These are phyloP conservation scores for Jatropha curcas DNA, from an alignment of 345 rosid genomes.

Conservation along the genomic window DNA sequence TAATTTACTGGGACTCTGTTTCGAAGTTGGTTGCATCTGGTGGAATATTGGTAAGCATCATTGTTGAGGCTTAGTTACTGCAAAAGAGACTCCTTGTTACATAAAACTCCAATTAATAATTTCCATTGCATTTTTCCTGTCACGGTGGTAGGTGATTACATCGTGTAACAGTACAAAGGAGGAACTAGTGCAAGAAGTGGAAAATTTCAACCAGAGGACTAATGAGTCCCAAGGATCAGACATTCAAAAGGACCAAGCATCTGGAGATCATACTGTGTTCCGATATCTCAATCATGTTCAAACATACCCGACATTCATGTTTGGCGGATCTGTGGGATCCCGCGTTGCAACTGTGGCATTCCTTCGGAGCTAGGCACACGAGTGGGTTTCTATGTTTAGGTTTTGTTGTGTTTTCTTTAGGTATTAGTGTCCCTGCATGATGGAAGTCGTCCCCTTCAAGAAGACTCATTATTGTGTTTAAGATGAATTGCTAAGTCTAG, in stretches of 20 bases:
- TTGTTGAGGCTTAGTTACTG: not conserved
- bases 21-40: constrained; percentile 79
- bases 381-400: not conserved
- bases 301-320: constrained; percentile 83
- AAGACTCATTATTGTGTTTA: not conserved
- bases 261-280: constrained; percentile 42
- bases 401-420: constrained; percentile 2
- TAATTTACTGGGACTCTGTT: constrained; percentile 92
- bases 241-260: constrained; percentile 40
- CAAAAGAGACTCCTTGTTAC: not conserved
- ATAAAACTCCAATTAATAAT: not conserved
- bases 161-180: constrained; percentile 89
- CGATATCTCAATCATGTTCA: constrained; percentile 75
- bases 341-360: constrained; percentile 96
- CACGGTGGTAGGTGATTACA: constrained; percentile 62
- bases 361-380: constrained; percentile 48
- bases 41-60: constrained; percentile 68
- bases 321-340: constrained; percentile 83
- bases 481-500: not conserved
- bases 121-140: not conserved
- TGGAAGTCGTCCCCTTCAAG: not conserved
- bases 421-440: not conserved
- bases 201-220: constrained; percentile 51
- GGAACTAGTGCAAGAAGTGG: constrained; percentile 78
- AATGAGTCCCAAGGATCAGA: constrained; percentile 36